Base-by-base conservation (phyloP, 768 basidiomycete species). In the Trametes sanguinea region DNA sequence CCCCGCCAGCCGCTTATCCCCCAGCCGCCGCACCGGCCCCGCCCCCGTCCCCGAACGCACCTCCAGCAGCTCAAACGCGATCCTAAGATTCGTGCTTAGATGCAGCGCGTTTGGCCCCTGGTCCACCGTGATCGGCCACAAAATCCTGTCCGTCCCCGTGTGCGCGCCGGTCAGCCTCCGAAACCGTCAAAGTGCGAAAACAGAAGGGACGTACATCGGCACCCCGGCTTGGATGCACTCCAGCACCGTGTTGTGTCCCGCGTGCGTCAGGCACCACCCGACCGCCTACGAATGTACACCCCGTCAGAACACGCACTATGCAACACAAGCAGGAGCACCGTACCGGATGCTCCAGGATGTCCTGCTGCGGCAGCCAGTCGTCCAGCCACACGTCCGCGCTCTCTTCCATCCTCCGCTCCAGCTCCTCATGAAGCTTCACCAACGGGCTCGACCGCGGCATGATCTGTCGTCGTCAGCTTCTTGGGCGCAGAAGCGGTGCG, bases 11-110 rank as follows among this genome's bases (percentile, higher is more conserved):
- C 56, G 60, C 11, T 63, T 57, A 11, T 37, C 35, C 6, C 62
- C 67, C 9, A 32, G 51, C 48, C 57, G 57, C n/a, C 17, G 32
- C 16, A 44, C 40, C 2, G 17, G 29, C 6, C 33, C 32, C 4
- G 42, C 47, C 5, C 69, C 68, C 4, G 51, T 60, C 16, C 71
- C 57, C 10, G 16, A 1, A 7, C 57, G 67, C 3, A 70, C 69
- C 54, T 71, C 68, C 32, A 71, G 47, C 1, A 73, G 66, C 65
- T 71, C 69, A 61, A 69, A 73, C 17, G 64, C 72, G 43, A 73
- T 61, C 33, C 64, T 42, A 22, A 70, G 64, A 45, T 65, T 56
- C 8, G 65, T 58, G 2, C 65, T 61, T 17, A 68, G 51, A n/a
- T 66, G 59, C 8, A 68, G 44, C 13, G 66, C 59, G 47, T 71